phyloP scores from a whole-genome alignment of 2,329 filamentous ascomycete species.

The Pseudopithomyces chartarum region DNA sequence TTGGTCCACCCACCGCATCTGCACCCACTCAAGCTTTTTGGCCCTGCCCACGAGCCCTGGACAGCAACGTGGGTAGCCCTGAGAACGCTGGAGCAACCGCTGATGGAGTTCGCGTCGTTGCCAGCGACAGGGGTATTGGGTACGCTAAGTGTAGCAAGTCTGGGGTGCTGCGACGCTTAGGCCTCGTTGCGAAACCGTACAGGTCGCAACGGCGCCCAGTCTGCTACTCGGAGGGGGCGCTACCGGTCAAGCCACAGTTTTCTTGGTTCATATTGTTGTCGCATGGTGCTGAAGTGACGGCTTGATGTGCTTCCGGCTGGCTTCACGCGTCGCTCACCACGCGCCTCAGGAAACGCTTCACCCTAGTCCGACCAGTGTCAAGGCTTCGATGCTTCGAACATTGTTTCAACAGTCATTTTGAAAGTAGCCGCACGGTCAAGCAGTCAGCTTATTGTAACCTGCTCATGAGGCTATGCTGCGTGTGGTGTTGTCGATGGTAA shows the following conservation, averaged over 20 bases:
- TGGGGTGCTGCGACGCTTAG: constrained; percentile 44
- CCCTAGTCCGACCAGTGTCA: neutral
- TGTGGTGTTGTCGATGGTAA: neutral
- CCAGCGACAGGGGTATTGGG: constrained; percentile 34
- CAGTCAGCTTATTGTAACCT: neutral
- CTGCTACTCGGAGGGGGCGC: constrained; percentile 33
- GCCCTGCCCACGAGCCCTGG: constrained; percentile 33
- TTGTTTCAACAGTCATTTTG: constrained; percentile 3
- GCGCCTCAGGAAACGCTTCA: neutral
- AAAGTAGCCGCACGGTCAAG: neutral
- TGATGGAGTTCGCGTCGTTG: constrained; percentile 24
- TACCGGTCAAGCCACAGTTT: constrained; percentile 30
- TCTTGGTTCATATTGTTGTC: constrained; percentile 18
- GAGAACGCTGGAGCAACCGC: constrained; percentile 33
- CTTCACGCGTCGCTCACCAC: constrained; percentile 8
- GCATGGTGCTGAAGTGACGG: constrained; percentile 37
- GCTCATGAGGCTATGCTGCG: neutral
- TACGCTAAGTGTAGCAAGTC: constrained; percentile 43
- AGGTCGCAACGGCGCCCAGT: constrained; percentile 35
- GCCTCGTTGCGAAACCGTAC: constrained; percentile 39
- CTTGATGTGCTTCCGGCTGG: constrained; percentile 30
- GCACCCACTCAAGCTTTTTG: constrained; percentile 39
- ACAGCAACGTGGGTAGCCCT: constrained; percentile 34
- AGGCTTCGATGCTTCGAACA: constrained; percentile 7
- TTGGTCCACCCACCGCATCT: constrained; percentile 35